phyloP scores from a whole-genome alignment of 2,329 filamentous ascomycete species.

The Colletotrichum sp. region DNA sequence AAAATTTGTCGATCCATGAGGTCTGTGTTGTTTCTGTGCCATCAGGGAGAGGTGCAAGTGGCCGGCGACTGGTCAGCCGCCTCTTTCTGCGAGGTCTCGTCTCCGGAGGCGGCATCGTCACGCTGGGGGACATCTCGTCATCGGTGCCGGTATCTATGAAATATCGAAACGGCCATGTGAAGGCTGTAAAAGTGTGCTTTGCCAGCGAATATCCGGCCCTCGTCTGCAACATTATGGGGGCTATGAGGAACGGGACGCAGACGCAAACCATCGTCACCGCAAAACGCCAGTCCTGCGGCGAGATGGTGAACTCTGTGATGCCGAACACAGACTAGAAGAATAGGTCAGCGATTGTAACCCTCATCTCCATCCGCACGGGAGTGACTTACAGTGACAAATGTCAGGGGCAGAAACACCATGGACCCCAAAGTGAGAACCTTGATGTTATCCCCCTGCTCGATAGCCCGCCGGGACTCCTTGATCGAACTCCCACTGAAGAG shows the following conservation, averaged over 20 bases:
- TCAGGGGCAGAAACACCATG: constrained; percentile 65
- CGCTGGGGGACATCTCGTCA: not conserved
- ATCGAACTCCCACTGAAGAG: constrained; percentile 68
- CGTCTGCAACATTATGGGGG: constrained; percentile 50
- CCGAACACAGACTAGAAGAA: constrained; percentile 54
- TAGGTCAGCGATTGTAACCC: not conserved
- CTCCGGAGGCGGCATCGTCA: not conserved
- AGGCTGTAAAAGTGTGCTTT: not conserved
- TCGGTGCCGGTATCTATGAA: not conserved
- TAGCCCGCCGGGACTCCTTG: constrained; percentile 62
- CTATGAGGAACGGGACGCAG: constrained; percentile 53
- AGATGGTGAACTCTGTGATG: constrained; percentile 49
- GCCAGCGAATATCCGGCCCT: constrained; percentile 30
- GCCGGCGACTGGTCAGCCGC: constrained; percentile 10
- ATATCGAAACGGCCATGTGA: constrained; percentile 1
- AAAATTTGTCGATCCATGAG: not conserved
- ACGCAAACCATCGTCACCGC: constrained; percentile 68
- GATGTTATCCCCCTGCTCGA: constrained; percentile 68
- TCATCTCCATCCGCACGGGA: not conserved
- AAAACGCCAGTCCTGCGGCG: constrained; percentile 48
- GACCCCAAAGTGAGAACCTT: constrained; percentile 63
- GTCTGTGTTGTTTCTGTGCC: not conserved
- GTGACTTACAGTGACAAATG: constrained; percentile 57
- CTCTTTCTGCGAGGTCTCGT: constrained; percentile 18
- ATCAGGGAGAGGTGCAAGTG: not conserved